These are phyloP conservation scores for Penicillium sp. DNA, from an alignment of 2,329 filamentous ascomycete genomes.

Conservation along the genomic window DNA sequence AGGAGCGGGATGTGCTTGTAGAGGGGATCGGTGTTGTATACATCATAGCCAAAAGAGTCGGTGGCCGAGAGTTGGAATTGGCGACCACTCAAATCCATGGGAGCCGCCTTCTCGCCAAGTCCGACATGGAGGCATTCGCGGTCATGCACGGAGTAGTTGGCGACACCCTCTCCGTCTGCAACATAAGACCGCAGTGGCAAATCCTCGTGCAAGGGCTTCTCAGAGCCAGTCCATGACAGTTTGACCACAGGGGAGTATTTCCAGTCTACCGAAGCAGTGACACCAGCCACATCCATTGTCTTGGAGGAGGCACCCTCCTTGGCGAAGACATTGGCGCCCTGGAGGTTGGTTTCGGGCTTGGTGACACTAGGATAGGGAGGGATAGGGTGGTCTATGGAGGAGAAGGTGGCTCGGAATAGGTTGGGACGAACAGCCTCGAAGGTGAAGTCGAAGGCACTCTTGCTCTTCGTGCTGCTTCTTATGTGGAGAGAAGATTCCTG, in stretches of 20 bases:
- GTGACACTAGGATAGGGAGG: slow-evolving; percentile 63
- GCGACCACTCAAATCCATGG: slow-evolving; percentile 67
- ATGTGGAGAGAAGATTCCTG: slow-evolving; percentile 38
- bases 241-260: slow-evolving; percentile 56
- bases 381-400: slow-evolving; percentile 58
- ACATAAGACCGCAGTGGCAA: slow-evolving; percentile 64
- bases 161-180: slow-evolving; percentile 58
- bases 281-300: slow-evolving; percentile 46
- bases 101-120: slow-evolving; percentile 68
- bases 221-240: slow-evolving; percentile 49
- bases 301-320: slow-evolving; percentile 36
- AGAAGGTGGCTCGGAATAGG: slow-evolving; percentile 67
- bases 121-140: slow-evolving; percentile 64
- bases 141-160: slow-evolving; percentile 64
- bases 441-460: slow-evolving; percentile 53
- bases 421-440: slow-evolving; percentile 62
- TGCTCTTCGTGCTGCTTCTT: slow-evolving; percentile 36
- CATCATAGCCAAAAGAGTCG: slow-evolving; percentile 71
- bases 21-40: slow-evolving; percentile 66
- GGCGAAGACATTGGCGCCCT: slow-evolving; percentile 28
- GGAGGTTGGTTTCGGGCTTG: slow-evolving; percentile 42
- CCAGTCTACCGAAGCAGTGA: slow-evolving; percentile 60
- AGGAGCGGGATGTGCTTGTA: slow-evolving; percentile 75
- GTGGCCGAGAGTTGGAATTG: slow-evolving; percentile 66
- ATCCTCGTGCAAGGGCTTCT: slow-evolving; percentile 59